Percentiles rank a stretch among this genome's conserved stretches.
Conservation (phyloP, 139 green algal genomes). For the Closterium sp. region DNA sequence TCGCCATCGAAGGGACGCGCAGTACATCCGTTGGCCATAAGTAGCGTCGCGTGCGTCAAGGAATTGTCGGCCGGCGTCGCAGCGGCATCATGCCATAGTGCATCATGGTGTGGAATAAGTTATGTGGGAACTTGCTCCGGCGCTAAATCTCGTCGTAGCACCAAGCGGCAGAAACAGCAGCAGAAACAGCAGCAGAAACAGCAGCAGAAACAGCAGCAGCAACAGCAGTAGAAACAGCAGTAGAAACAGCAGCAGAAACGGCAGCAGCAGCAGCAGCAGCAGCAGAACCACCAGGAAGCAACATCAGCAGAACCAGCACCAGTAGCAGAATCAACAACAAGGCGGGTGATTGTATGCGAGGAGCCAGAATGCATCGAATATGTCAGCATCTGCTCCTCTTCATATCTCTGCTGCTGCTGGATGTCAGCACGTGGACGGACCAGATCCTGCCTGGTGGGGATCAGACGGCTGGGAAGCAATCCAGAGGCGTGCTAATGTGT, state of each 20-base stretch:
- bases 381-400: background rate
- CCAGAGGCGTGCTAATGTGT: background rate
- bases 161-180: background rate
- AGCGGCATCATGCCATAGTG: too few relatives aligned
- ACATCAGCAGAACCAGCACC: too few relatives aligned
- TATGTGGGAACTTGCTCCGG: background rate
- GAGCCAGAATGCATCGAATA: background rate
- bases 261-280: background rate
- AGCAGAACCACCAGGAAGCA: too few relatives aligned
- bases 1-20: too few relatives aligned
- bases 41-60: background rate
- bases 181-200: too few relatives aligned
- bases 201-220: too few relatives aligned
- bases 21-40: too few relatives aligned
- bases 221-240: too few relatives aligned
- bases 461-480: background rate
- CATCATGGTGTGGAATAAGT: too few relatives aligned
- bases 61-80: background rate
- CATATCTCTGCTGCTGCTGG: background rate
- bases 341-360: background rate
- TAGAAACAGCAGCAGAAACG: too few relatives aligned
- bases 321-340: background rate
- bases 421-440: background rate
- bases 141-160: background rate
- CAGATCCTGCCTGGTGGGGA: background rate